These are phyloP conservation scores for Yamadazyma olivae DNA, from an alignment of 805 yeast genomes.

Conservation along the genomic window DNA sequence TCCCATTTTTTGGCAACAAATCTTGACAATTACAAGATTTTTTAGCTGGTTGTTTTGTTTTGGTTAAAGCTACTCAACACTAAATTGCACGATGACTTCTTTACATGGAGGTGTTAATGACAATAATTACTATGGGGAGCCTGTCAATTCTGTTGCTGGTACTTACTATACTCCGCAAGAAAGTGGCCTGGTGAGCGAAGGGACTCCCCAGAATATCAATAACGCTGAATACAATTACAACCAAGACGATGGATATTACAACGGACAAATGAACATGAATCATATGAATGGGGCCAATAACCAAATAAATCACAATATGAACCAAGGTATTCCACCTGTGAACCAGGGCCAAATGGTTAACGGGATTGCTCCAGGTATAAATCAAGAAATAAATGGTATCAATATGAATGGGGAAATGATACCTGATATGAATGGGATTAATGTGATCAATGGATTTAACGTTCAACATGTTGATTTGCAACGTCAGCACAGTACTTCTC, in stretches of 20 bases:
- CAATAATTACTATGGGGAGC: slow-evolving; percentile 25
- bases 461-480: not conserved
- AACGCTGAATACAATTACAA: not conserved
- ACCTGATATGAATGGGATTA: slow-evolving; percentile 3
- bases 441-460: slow-evolving; percentile 2
- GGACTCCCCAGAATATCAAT: not conserved
- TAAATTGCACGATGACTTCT: slow-evolving; percentile 28
- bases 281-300: not conserved
- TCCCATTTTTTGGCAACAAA: too few species aligned
- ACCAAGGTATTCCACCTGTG: not conserved
- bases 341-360: slow-evolving; percentile 1
- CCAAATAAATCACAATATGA: not conserved
- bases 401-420: slow-evolving; percentile 7
- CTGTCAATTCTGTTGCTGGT: not conserved
- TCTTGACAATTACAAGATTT: too few species aligned
- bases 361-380: not conserved
- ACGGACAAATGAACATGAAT: not conserved
- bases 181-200: not conserved
- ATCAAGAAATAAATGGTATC: slow-evolving; percentile 1
- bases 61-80: too few species aligned
- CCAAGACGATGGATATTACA: not conserved
- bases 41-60: too few species aligned
- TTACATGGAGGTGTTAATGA: slow-evolving; percentile 25
- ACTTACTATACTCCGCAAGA: not conserved
- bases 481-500: slow-evolving; percentile 3